Evolutionary conservation across 2,329 filamentous ascomycete genomes (phyloP).

Genomic region (Calonectria hawksworthii): DNA sequence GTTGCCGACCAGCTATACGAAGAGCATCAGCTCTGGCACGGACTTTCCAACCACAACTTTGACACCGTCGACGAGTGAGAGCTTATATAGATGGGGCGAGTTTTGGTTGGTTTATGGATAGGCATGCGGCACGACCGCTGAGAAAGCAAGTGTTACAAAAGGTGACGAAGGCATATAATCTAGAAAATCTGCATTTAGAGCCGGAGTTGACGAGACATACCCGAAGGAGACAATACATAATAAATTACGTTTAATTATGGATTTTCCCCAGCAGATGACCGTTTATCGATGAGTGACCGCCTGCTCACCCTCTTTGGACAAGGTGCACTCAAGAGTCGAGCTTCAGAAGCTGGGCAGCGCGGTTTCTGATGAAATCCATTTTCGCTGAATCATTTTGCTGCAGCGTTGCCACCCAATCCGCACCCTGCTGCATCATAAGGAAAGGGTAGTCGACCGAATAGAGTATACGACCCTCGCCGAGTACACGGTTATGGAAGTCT

Average conservation of each 20-base stretch:
- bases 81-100: not conserved
- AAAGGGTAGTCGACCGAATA: not conserved
- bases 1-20: not conserved
- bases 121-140: not conserved
- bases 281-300: no score
- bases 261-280: no score
- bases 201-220: not conserved
- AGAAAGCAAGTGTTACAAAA: not conserved
- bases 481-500: not conserved
- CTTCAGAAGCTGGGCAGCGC: not conserved
- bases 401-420: not conserved
- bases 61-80: not conserved
- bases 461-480: not conserved
- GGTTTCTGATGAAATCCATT: not conserved
- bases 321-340: no score
- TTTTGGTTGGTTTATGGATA: not conserved
- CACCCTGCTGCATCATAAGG: not conserved
- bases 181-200: not conserved
- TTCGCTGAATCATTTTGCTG: not conserved
- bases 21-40: not conserved
- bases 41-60: not conserved
- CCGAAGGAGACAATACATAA: not conserved
- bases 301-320: no score
- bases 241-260: not conserved
- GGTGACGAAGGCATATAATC: not conserved